Base-by-base conservation (phyloP, 345 rosid genomes). In the Brassica carinata region DNA sequence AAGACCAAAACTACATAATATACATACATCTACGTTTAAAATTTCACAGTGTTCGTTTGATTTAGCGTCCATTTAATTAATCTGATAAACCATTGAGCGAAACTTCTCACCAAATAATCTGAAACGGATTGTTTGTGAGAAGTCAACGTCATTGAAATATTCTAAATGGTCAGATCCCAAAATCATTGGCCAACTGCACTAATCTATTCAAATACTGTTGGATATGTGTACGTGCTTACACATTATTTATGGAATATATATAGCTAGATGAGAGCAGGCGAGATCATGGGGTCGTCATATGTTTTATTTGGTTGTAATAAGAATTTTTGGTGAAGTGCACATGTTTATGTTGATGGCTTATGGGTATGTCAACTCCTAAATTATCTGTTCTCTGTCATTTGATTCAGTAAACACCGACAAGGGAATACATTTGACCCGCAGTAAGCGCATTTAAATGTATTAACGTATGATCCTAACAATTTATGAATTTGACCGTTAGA, bases 401-500 rank as follows among this genome's bases (percentile, higher is more conserved):
- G 68, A 65, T 51, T 65, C 19, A n/a, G 17, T 34, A 31, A 71
- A 77, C 71, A 70, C 71, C 71, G 71, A 48, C 71, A 48, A 58
- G 23, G 53, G n/a, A 23, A 18, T 63, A 48, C 13, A 58, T 23
- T 14, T 67, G 61, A 63, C 69, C 53, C 15, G 63, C 15, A 53
- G 62, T 48, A 43, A n/a, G 45, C 38, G 71, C 53, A 31, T 48
- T 3, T 23, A 33, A 62, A 59, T 3, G 7, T 17, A 18, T 45
- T 11, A 17, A 13, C 9, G 48, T 27, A 29, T 45, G 23, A 36
- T 67, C 29, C 55, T 9, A 40, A 40, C 93, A 91, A 72, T 93
- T 93, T 77, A 98, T 90, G 31, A 95, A 76, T 66, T 87, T 89
- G 55, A 89, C 64, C 5, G 88, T 79, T 43, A 92, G 13, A 58